Evolutionary conservation across 2,329 filamentous ascomycete species (phyloP).

Genomic region (Fusarium pseudocircinatum): DNA sequence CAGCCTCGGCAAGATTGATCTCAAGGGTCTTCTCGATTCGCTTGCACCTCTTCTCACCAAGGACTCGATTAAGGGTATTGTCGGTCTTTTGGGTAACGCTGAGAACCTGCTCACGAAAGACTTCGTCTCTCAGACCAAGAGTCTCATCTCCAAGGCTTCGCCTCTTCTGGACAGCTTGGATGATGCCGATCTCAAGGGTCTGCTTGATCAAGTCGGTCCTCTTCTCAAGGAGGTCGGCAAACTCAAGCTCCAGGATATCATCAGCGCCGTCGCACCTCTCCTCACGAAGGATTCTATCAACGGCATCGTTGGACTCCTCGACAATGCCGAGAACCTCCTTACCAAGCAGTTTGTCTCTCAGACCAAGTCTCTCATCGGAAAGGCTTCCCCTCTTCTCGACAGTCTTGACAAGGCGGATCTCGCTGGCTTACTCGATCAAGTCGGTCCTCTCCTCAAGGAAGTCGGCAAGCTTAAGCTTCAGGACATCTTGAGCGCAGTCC

Average conservation of each 20-base stretch:
- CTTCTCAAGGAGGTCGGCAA: slow-evolving; percentile 47
- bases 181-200: slow-evolving; percentile 47
- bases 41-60: slow-evolving; percentile 43
- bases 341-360: slow-evolving; percentile 43
- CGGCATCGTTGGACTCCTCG: slow-evolving; percentile 47
- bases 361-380: slow-evolving; percentile 40
- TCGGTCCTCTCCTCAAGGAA: slow-evolving; percentile 47
- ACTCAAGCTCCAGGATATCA: slow-evolving; percentile 45
- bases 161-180: slow-evolving; percentile 48
- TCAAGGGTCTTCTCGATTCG: slow-evolving; percentile 43
- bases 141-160: slow-evolving; percentile 40
- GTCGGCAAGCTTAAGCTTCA: slow-evolving; percentile 47
- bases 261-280: slow-evolving; percentile 44
- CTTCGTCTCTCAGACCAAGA: slow-evolving; percentile 41
- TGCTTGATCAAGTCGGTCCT: slow-evolving; percentile 47
- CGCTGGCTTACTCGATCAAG: slow-evolving; percentile 45
- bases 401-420: slow-evolving; percentile 48
- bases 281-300: slow-evolving; percentile 46
- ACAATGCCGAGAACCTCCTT: slow-evolving; percentile 45
- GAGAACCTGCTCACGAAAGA: slow-evolving; percentile 42
- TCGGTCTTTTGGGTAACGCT: slow-evolving; percentile 49
- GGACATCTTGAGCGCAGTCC: slow-evolving; percentile 41
- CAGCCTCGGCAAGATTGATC: slow-evolving; percentile 47
- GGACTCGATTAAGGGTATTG: slow-evolving; percentile 44
- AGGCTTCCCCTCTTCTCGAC: slow-evolving; percentile 46